Evolutionary conservation across 495 filamentous ascomycete species (phyloP).

Genomic region (Gamarada debralockiae): DNA sequence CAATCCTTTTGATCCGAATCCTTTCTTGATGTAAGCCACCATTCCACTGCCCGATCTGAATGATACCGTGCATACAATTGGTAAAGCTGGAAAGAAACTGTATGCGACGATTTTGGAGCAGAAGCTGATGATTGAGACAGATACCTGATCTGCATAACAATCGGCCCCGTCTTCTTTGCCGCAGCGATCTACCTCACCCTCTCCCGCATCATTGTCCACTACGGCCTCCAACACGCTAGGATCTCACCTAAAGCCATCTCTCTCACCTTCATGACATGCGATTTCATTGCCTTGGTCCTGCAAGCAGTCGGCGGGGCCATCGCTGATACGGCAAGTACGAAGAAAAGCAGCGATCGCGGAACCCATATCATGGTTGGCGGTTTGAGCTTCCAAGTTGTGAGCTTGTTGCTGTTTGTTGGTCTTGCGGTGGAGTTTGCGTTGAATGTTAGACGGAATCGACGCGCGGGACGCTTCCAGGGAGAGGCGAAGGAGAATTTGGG

Average conservation of each 20-base stretch:
- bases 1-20: constrained; percentile 31
- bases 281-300: constrained; percentile 56
- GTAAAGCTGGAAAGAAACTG: no score
- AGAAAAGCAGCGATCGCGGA: constrained; percentile 20
- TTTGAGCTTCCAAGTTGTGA: constrained; percentile 52
- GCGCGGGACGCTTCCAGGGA: background rate
- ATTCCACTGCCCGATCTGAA: background rate
- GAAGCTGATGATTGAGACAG: background rate
- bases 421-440: constrained; percentile 37
- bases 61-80: background rate
- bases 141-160: constrained; percentile 43
- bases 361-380: constrained; percentile 67
- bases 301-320: constrained; percentile 60
- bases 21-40: constrained; percentile 30
- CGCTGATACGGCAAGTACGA: constrained; percentile 42
- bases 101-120: no score
- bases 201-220: constrained; percentile 50
- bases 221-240: constrained; percentile 48
- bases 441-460: background rate
- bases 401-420: constrained; percentile 43
- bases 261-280: constrained; percentile 50
- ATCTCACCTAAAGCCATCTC: constrained; percentile 51
- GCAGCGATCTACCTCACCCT: constrained; percentile 62
- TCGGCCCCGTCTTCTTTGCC: constrained; percentile 60
- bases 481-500: background rate